A percentile compares a stretch with the other conserved stretches of the same genome.
Conservation (phyloP, 306 rosid species). For the Pyrus pyrifolia region DNA sequence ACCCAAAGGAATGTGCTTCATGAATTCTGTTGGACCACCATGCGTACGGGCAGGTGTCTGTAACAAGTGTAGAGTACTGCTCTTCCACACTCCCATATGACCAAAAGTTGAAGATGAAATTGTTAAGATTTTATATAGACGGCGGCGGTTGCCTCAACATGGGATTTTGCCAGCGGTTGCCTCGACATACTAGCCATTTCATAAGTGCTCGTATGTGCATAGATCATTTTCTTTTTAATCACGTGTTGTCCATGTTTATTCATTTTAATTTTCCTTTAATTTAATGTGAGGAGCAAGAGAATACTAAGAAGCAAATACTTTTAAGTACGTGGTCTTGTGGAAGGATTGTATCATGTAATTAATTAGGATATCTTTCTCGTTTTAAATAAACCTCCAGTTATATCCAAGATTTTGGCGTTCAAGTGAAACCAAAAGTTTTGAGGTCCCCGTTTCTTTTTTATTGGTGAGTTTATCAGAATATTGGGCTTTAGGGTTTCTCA, state of each 20-base stretch:
- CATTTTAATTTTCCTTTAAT: too few relatives aligned
- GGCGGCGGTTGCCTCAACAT: too few relatives aligned
- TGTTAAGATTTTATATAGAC: neutral
- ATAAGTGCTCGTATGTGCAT: too few relatives aligned
- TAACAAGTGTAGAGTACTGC: constrained; percentile 4
- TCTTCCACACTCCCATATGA: neutral
- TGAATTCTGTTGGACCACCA: constrained; percentile 25
- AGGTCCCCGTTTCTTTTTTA: too few relatives aligned
- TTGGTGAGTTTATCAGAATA: neutral
- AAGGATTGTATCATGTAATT: neutral
- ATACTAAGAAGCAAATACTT: neutral
- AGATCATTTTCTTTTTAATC: neutral
- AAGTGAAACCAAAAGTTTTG: neutral
- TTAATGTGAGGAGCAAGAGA: too few relatives aligned
- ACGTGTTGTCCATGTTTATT: neutral
- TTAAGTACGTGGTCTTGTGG: neutral
- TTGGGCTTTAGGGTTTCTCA: neutral
- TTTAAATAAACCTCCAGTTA: too few relatives aligned
- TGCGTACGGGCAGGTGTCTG: constrained; percentile 16
- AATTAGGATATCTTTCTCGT: neutral
- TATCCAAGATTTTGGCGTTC: neutral
- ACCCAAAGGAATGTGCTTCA: constrained; percentile 11
- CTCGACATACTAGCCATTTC: neutral
- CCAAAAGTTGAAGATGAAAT: neutral
- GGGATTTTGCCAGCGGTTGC: neutral